Conservation (phyloP, 176 grass and related monocot species). For the Canna indica region DNA sequence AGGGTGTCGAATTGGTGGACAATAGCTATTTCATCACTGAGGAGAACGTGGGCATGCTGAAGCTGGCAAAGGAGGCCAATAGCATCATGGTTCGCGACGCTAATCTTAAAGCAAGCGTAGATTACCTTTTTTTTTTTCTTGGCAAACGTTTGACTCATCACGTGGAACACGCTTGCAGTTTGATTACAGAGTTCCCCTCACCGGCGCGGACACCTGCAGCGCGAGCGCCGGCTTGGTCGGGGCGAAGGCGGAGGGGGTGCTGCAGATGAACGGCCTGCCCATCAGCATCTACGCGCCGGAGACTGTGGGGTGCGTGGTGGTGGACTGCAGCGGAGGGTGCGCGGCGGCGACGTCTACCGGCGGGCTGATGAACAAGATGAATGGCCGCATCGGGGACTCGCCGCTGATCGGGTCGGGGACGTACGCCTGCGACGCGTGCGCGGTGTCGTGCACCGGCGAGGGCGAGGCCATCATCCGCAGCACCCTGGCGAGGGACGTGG, state of each 20-base stretch:
- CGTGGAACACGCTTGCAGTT: constrained; percentile 5
- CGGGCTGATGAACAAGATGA: constrained; percentile 20
- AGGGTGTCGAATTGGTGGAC: constrained; percentile 5
- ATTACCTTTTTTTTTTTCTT: too few species aligned
- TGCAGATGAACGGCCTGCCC: constrained; percentile 15
- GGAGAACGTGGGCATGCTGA: constrained; percentile 12
- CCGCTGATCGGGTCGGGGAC: constrained; percentile 11
- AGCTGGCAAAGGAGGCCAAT: constrained; percentile 10
- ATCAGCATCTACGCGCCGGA: constrained; percentile 17
- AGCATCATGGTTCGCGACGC: not conserved
- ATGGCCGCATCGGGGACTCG: constrained; percentile 15
- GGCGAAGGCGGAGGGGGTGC: not conserved
- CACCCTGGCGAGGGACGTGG: constrained; percentile 22
- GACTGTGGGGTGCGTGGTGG: constrained; percentile 18
- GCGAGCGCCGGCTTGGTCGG: not conserved
- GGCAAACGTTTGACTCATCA: too few species aligned
- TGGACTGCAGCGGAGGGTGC: not conserved
- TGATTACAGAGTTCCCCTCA: constrained; percentile 6
- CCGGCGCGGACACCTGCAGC: not conserved
- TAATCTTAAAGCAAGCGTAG: too few species aligned
- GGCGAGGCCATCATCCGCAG: constrained; percentile 19
- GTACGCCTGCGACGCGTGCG: constrained; percentile 10
- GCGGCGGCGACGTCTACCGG: constrained; percentile 18
- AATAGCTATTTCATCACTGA: constrained; percentile 15
- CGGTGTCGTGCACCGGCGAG: constrained; percentile 13